These are phyloP conservation scores for Plantago elongata DNA, from an alignment of 257 asterid species.

Conservation along the genomic window DNA sequence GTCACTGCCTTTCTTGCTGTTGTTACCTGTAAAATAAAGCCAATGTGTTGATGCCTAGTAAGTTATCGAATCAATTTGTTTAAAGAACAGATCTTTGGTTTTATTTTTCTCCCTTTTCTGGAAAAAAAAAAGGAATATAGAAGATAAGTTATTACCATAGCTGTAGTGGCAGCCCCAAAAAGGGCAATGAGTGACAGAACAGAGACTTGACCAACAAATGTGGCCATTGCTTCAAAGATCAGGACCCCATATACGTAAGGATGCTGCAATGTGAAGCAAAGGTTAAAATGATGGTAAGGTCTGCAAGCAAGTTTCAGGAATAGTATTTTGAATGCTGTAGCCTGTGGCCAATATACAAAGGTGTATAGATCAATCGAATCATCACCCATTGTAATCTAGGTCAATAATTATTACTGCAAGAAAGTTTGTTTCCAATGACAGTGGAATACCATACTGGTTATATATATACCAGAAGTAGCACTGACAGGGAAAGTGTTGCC, in stretches of 20 bases:
- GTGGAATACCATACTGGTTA: neutral
- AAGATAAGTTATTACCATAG: conserved; percentile 45
- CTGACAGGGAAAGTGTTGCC: no score
- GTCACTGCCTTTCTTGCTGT: conserved; percentile 93
- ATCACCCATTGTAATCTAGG: neutral
- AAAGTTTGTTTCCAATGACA: neutral
- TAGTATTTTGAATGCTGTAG: neutral
- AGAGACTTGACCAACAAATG: conserved; percentile 78
- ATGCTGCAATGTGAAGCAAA: conserved; percentile 47
- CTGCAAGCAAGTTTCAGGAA: neutral
- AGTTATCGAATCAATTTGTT: neutral
- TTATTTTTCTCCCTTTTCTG: no score
- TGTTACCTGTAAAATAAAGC: conserved; percentile 46
- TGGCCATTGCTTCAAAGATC: conserved; percentile 86
- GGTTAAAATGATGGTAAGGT: neutral
- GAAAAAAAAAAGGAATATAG: neutral
- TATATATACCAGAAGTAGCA: no score
- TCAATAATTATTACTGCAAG: neutral
- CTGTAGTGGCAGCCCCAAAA: conserved; percentile 89
- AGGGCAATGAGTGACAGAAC: conserved; percentile 80
- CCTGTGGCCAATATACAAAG: no score
- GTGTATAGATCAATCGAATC: no score
- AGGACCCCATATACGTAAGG: conserved; percentile 76
- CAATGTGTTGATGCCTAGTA: no score
- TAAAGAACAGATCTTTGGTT: neutral